Base-by-base conservation (phyloP, 345 rosid genomes). In the Mallotus nudiflorus region DNA sequence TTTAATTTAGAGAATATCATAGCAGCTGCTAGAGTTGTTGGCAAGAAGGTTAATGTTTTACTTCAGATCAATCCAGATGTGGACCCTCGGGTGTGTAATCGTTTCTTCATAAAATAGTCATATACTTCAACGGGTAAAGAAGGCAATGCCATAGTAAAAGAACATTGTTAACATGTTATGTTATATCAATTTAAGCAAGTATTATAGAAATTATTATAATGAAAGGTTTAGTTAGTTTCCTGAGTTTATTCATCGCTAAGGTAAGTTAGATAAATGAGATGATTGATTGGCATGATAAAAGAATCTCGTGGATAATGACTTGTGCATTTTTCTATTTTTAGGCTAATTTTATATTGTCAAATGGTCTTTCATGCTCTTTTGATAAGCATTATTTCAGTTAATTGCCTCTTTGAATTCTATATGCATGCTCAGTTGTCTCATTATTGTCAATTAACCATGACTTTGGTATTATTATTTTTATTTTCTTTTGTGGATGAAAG, bases 51-150 rank as follows among this genome's bases (percentile, higher is more conserved):
- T 72, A 92, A 92, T 80, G 97, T 95, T 42, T 77, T 95, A 66
- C 97, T 95, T 44, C 96, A 97, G 56, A 95, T 95, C 79, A 95
- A 95, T 80, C 99, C 99, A 2, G 99, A 95, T 68, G 99, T 95
- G 15, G 98, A 95, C 75, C 97, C 97, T 78, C 99, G 90, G 97
- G 99, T 93, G 80, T 53, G 70, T 46, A 10, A 31, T 61, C 12
- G 54, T n/a, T n/a, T 4, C 53, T 7, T 25, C 37, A 4, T 39
- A 8, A 33, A 16, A 52, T 35, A 35, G 37, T 6, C 3, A 4
- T 4, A 33, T 59, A 59, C 37, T n/a, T n/a, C n/a, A n/a, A n/a
- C n/a, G n/a, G n/a, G n/a, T n/a, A n/a, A n/a, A n/a, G n/a, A n/a
- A n/a, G n/a, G n/a, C n/a, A n/a, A n/a, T n/a, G n/a, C n/a, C n/a